phyloP scores from a whole-genome alignment of 495 filamentous ascomycete genomes.

The Entonaema liquescens region DNA sequence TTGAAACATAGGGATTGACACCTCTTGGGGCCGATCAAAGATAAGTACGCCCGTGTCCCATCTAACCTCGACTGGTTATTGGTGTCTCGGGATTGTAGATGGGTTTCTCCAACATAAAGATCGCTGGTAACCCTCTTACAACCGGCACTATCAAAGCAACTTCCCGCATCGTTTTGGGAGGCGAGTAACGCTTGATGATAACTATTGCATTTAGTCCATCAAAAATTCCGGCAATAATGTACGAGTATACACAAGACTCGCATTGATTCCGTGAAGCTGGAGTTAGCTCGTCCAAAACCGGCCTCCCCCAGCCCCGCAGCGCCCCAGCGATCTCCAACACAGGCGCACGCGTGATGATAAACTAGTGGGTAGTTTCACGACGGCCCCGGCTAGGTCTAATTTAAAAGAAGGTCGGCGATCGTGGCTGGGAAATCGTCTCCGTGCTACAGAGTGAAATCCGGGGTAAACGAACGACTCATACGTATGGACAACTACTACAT shows the following conservation, averaged over 20 bases:
- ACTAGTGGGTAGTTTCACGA: slow-evolving; percentile 25
- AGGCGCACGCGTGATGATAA: slow-evolving; percentile 15
- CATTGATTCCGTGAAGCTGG: background rate
- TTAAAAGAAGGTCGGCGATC: slow-evolving; percentile 18
- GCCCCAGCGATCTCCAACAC: slow-evolving; percentile 19
- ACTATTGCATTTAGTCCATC: background rate
- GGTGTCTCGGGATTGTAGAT: slow-evolving; percentile 33
- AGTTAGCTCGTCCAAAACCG: background rate
- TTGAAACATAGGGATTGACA: slow-evolving; percentile 13
- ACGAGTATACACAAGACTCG: background rate
- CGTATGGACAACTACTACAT: background rate
- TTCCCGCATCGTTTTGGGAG: background rate
- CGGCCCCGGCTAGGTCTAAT: slow-evolving; percentile 15
- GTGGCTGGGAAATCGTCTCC: slow-evolving; percentile 7
- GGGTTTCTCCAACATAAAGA: slow-evolving; percentile 3
- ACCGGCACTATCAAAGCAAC: slow-evolving; percentile 1
- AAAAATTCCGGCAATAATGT: background rate
- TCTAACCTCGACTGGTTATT: slow-evolving; percentile 16
- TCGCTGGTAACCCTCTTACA: slow-evolving; percentile 5
- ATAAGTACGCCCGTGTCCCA: slow-evolving; percentile 5
- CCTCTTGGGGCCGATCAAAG: slow-evolving; percentile 8
- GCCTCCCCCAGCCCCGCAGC: slow-evolving; percentile 16
- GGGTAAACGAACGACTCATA: slow-evolving; percentile 22
- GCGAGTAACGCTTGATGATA: slow-evolving; percentile 3
- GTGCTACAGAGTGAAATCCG: slow-evolving; percentile 19